Base-by-base conservation (phyloP, 140 eudicot genomes). In the Anethum foeniculum region DNA sequence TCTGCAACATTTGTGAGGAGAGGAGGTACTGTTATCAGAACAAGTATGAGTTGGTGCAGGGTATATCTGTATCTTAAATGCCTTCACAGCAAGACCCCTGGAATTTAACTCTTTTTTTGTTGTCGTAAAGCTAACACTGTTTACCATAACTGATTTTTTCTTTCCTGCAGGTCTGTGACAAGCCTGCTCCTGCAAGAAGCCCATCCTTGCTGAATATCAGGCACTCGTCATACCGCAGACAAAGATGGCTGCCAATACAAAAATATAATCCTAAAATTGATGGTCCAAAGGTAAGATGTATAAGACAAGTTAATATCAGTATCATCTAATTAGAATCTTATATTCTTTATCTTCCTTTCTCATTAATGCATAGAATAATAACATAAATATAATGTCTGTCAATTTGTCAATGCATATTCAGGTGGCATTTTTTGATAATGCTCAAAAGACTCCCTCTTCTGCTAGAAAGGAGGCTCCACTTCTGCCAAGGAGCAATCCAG, bases 221-320 rank as follows among this genome's bases (percentile, higher is more conserved):
- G 30, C 83, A 88, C 73, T 25, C 69, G 71, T 7, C 76, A 15
- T 81, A 82, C 71, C 74, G 21, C 8, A 65, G 83, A 78, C 77
- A 60, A 16, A 62, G 27, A 32, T 41, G 78, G 72, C 60, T 83
- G 56, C 79, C 80, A 54, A 65, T 79, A 48, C 76, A 21, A 83
- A 84, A 85, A 68, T 72, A 71, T 68, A 78, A 71, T 4, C 79
- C 86, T 32, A 69, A 44, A 52, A 85, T 67, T 39, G 80, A 81
- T 83, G 83, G 56, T 34, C 81, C 81, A 54, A 87, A 87, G 88
- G 91, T 87, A 81, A 71, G 28, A 38, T 32, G n/a, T 18, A 6
- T 71, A 7, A 19, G 13, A 71, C 25, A 71, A 71, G 48, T 36
- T 38, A 9, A 38, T 46, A 71, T 71, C 43, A 38, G 76, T 36